Evolutionary conservation across 176 grass and related monocot genomes (phyloP), one percentile per base, ranked within the genome.

Genomic region (Cymbopogon citratus): DNA sequence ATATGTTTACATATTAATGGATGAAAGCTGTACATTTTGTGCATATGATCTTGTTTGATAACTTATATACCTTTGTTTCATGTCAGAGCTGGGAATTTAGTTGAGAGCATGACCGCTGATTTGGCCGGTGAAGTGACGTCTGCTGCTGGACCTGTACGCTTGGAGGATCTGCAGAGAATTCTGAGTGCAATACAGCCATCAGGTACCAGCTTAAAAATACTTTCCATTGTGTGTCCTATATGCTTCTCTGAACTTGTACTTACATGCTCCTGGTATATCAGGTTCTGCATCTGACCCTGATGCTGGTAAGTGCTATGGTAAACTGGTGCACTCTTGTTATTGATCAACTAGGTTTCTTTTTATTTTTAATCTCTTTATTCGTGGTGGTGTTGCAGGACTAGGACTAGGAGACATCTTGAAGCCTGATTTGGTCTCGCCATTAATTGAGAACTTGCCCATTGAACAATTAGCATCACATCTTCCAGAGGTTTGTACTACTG

Each of bases 141-240:
- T 66, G 90, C 92, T 66, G 88, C 88, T 83, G 89, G 95, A 59
- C 92, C 90, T 66, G 95, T 98, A 77, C 86, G 84, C 70, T 77
- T 98, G 75, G 80, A 75, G 84, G 95, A 98, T 56, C 79, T 98
- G 73, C 95, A 98, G 85, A 93, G 95, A 86, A 98, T 98, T 85
- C 81, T 98, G 80, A 95, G 95, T 83, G 80, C 81, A 74, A 98
- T 98, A 85, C 95, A 98, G 62, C 76, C 95, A 80, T 78, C 92
- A 91, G 92, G 95, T 98, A 87, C 73, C 27, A 71, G 34, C 28
- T 31, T 12, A 71, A 70, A 69, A 68, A 64, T 71, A 56, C 19
- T 29, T 66, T 45, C 8, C 70, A 76, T 69, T 77, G 23, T 61
- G 21, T 29, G 56, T 78, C 63, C 2, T 24, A 74, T 68, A 38